These are phyloP conservation scores for Alternaria ethzedia DNA, from an alignment of 2,329 filamentous ascomycete genomes.

Conservation along the genomic window DNA sequence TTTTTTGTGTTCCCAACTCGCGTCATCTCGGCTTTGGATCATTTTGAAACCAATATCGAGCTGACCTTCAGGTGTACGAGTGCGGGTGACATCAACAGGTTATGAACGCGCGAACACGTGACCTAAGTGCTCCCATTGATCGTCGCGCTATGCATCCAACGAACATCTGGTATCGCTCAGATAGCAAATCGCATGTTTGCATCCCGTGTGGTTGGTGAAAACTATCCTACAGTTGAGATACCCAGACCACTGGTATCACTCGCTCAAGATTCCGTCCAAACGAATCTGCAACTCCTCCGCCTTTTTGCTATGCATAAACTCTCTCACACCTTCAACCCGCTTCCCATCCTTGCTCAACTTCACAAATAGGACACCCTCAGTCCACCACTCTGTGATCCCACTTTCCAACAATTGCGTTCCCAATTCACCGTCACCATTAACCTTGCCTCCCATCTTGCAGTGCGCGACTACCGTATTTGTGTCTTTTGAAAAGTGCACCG, in stretches of 20 bases:
- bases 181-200: neutral
- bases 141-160: neutral
- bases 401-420: constrained; percentile 22
- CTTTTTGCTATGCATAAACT: constrained; percentile 54
- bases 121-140: neutral
- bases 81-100: neutral
- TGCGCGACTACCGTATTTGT: constrained; percentile 48
- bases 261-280: constrained; percentile 46
- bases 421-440: constrained; percentile 24
- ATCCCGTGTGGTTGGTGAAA: neutral
- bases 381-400: constrained; percentile 34
- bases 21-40: neutral
- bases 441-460: constrained; percentile 35
- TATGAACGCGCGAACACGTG: neutral
- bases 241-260: neutral
- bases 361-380: constrained; percentile 33
- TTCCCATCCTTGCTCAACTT: constrained; percentile 30
- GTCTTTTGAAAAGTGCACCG: constrained; percentile 25
- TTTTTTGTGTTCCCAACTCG: neutral
- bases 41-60: neutral
- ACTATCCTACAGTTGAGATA: neutral
- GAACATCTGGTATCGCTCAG: neutral
- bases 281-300: constrained; percentile 45
- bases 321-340: constrained; percentile 32
- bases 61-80: neutral